Base-by-base conservation (phyloP, 129 eudicot genomes). In the Flaveria sonorensis region DNA sequence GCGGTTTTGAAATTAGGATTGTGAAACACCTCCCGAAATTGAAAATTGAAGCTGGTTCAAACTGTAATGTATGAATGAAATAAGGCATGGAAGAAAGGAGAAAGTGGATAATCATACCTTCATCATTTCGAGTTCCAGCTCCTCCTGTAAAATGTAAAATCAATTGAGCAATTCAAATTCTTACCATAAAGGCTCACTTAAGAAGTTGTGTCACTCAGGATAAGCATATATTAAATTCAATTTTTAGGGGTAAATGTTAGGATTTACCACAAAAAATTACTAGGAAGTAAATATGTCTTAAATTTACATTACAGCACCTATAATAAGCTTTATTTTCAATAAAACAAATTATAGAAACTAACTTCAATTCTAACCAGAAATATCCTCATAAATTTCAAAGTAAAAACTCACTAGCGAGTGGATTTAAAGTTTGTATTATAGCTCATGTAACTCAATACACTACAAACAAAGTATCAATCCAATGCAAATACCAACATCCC, bases 101-200 rank as follows among this genome's bases (percentile, higher is more conserved):
- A 45, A 73, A 75, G 60, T 16, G 2, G 40, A 36, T 4, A 36
- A 36, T 36, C 89, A 81, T 83, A 90, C 98, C 72, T 86, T 88
- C 71, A 76, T 57, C 59, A 93, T 83, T 70, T 86, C 96, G 6
- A 61, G 88, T 79, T 93, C 98, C 84, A 93, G 88, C 83, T 93
- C 98, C 83, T 87, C 92, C 98, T 93, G 87, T 80, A 87, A 81
- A 68, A 55, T 11, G 11, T 43, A 26, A 73, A 42, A 61, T 11
- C 62, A 68, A 59, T 21, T 13, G 47, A 42, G 24, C 4, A 19
- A 36, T 32, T 46, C 24, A 59, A 14, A 32, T 6, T 12, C 12
- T 57, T 68, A 55, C 60, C 50, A 69, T 26, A 77, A 55, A 77
- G 60, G 7, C 42, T 72, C 59, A 68, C 55, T 30, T 39, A 5